These are phyloP conservation scores for Trifolium fragiferum DNA, from an alignment of 306 rosid species.

Conservation along the genomic window DNA sequence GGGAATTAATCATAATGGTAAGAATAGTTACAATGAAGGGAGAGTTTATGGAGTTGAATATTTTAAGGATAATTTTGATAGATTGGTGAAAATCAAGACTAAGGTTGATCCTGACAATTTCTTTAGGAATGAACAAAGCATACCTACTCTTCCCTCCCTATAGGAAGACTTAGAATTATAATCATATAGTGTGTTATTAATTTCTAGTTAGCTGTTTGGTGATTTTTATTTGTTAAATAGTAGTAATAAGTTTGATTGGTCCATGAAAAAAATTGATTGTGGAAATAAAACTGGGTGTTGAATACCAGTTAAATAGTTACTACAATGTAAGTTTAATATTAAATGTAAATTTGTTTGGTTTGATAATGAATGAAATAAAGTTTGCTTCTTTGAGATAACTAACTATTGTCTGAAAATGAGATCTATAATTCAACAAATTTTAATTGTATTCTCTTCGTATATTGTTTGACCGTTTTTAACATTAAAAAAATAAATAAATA, in stretches of 20 bases:
- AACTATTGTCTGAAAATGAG: no score
- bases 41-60: constrained; percentile 65
- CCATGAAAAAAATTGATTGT: neutral
- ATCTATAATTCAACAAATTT: no score
- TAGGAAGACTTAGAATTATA: neutral
- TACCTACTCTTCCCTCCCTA: constrained; percentile 48
- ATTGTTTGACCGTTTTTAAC: no score
- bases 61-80: constrained; percentile 67
- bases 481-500: no score
- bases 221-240: neutral
- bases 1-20: constrained; percentile 64
- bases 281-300: neutral
- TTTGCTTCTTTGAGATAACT: neutral
- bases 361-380: neutral
- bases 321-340: constrained; percentile 4
- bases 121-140: constrained; percentile 76
- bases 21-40: constrained; percentile 54
- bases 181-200: neutral
- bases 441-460: no score
- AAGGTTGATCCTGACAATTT: constrained; percentile 72
- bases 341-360: constrained; percentile 7
- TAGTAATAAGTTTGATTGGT: neutral
- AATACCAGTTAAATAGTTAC: neutral
- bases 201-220: neutral
- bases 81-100: constrained; percentile 64